These are phyloP conservation scores for Phytophthora meadii DNA, from an alignment of 352 stramenopile genomes.

Conservation along the genomic window DNA sequence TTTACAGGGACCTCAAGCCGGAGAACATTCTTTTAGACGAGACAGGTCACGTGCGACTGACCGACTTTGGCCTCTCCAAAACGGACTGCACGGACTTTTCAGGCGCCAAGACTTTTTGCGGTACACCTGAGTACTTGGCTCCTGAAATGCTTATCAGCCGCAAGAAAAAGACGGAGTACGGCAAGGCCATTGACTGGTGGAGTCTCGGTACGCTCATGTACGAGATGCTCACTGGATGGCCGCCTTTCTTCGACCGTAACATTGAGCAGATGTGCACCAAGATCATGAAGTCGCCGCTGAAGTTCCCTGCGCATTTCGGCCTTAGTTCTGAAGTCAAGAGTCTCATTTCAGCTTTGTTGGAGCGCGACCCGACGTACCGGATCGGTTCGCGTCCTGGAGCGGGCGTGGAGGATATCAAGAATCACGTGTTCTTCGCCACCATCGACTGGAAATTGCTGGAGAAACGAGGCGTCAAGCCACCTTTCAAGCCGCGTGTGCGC, in stretches of 20 bases:
- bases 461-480: slow-evolving; percentile 74
- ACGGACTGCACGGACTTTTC: slow-evolving; percentile 78
- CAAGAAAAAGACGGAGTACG: slow-evolving; percentile 91
- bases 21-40: slow-evolving; percentile 95
- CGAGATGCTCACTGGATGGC: slow-evolving; percentile 95
- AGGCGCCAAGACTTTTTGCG: slow-evolving; percentile 90
- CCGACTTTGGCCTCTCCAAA: slow-evolving; percentile 95
- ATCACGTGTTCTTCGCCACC: slow-evolving; percentile 80
- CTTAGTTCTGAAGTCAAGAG: slow-evolving; percentile 79
- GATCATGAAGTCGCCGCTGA: slow-evolving; percentile 91
- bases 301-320: slow-evolving; percentile 86
- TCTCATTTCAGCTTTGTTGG: slow-evolving; percentile 78
- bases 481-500: slow-evolving; percentile 87
- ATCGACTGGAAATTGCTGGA: slow-evolving; percentile 85
- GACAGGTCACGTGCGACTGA: slow-evolving; percentile 91
- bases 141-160: slow-evolving; percentile 91
- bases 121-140: slow-evolving; percentile 88
- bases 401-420: slow-evolving; percentile 78
- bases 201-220: slow-evolving; percentile 94
- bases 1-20: slow-evolving; percentile 95
- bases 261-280: slow-evolving; percentile 92
- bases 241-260: slow-evolving; percentile 94
- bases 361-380: slow-evolving; percentile 74
- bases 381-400: slow-evolving; percentile 73
- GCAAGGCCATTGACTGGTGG: slow-evolving; percentile 95